Percentiles rank a stretch among this genome's conserved stretches.
phyloP scores from a whole-genome alignment of 176 grass and related monocot species.

The Elaeis guineensis region DNA sequence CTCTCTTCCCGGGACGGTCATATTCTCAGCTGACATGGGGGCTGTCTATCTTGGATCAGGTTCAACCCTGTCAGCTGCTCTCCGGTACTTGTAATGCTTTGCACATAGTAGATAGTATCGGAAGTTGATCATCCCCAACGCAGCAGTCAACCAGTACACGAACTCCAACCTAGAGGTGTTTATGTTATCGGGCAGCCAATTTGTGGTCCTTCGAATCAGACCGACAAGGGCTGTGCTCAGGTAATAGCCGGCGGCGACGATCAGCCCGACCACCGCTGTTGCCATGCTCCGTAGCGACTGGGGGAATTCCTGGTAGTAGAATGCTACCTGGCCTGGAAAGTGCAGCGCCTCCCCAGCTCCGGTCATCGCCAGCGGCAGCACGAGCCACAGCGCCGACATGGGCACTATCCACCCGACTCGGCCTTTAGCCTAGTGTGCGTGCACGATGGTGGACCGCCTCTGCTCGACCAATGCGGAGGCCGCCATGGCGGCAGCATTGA shows the following conservation, averaged over 20 bases:
- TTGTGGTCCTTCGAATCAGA: slow-evolving; percentile 24
- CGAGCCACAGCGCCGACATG: slow-evolving; percentile 53
- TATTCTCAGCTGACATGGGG: too few relatives aligned
- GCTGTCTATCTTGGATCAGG: too few relatives aligned
- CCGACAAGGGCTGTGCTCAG: slow-evolving; percentile 60
- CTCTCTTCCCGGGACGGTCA: too few relatives aligned
- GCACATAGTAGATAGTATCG: too few relatives aligned
- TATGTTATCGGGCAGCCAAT: slow-evolving; percentile 75
- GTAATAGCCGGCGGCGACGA: slow-evolving; percentile 59
- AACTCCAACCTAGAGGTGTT: slow-evolving; percentile 50
- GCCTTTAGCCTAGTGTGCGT: slow-evolving; percentile 16
- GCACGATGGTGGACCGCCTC: slow-evolving; percentile 26
- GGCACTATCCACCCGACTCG: slow-evolving; percentile 45
- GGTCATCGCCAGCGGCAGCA: slow-evolving; percentile 42
- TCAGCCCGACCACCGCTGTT: slow-evolving; percentile 45
- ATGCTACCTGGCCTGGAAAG: slow-evolving; percentile 50
- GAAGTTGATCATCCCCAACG: slow-evolving; percentile 28
- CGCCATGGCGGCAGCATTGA: slow-evolving; percentile 39
- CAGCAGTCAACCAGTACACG: slow-evolving; percentile 60
- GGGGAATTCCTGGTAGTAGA: slow-evolving; percentile 78
- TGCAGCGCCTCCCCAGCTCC: slow-evolving; percentile 50
- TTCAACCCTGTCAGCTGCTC: too few relatives aligned
- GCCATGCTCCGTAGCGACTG: slow-evolving; percentile 54
- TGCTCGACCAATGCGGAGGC: slow-evolving; percentile 48
- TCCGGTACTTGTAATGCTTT: too few relatives aligned